Conservation (phyloP, 805 yeast species). For the Pichia pseudocactophila region DNA sequence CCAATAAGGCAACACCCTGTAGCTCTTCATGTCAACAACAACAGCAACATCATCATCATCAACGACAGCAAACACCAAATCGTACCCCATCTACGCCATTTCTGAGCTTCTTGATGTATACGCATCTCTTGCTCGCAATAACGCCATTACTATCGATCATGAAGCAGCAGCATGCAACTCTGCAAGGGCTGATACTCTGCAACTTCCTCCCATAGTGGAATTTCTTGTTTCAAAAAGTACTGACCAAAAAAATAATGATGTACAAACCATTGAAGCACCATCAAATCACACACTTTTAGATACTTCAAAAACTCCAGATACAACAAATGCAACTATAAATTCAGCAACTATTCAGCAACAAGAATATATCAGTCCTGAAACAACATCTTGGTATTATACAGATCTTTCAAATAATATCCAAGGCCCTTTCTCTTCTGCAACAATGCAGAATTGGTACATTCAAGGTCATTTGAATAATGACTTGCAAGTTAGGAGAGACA, state of each 20-base stretch:
- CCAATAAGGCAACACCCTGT: too few relatives aligned
- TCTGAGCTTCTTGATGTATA: constrained; percentile 4
- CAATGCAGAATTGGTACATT: constrained; percentile 74
- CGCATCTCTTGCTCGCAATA: not conserved
- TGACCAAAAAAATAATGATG: not conserved
- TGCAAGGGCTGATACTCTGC: constrained; percentile 2
- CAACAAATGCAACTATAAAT: not conserved
- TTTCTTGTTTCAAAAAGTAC: not conserved
- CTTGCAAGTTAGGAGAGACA: constrained; percentile 50
- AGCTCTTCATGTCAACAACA: too few relatives aligned
- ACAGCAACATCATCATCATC: too few relatives aligned
- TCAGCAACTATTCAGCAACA: not conserved
- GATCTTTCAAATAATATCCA: constrained; percentile 65
- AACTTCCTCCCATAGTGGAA: constrained; percentile 2
- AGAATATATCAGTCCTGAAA: not conserved
- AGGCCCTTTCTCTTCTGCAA: constrained; percentile 69
- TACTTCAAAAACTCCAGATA: not conserved
- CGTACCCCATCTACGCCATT: not conserved
- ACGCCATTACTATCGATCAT: not conserved
- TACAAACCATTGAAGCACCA: not conserved
- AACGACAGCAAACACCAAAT: not conserved
- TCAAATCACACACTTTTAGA: not conserved
- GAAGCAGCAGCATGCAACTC: constrained; percentile 4
- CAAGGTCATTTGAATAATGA: constrained; percentile 45
- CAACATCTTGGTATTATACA: constrained; percentile 51